A percentile compares a stretch with the other conserved stretches of the same genome.
phyloP scores from a whole-genome alignment of 768 basidiomycete species.

The Lentinula aciculospora region DNA sequence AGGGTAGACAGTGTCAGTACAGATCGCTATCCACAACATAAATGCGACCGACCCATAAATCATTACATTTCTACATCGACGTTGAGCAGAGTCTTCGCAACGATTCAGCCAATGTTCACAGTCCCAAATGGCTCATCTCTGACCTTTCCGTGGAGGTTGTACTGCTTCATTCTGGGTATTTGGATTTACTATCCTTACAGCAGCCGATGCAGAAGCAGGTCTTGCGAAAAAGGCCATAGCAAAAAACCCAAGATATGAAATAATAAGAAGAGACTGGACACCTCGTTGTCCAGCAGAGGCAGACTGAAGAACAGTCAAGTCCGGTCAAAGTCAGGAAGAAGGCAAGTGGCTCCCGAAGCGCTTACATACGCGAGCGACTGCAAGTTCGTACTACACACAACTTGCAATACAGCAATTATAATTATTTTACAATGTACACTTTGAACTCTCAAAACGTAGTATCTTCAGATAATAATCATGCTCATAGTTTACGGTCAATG shows the following conservation, averaged over 20 bases:
- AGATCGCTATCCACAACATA: background rate
- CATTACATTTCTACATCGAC: slow-evolving; percentile 86
- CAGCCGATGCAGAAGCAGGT: slow-evolving; percentile 53
- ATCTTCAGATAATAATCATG: no score
- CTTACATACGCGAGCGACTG: slow-evolving; percentile 4
- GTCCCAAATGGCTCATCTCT: slow-evolving; percentile 19
- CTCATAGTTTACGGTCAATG: slow-evolving; percentile 61
- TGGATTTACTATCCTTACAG: slow-evolving; percentile 71
- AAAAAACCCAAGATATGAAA: slow-evolving; percentile 4
- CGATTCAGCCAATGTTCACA: slow-evolving; percentile 7
- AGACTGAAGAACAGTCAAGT: slow-evolving; percentile 8
- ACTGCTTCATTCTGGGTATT: slow-evolving; percentile 37
- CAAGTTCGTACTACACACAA: no score
- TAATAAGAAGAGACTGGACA: slow-evolving; percentile 1
- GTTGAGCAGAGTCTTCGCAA: slow-evolving; percentile 55
- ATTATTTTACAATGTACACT: no score
- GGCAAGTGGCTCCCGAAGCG: background rate
- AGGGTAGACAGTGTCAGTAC: slow-evolving; percentile 4
- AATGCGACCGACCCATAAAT: slow-evolving; percentile 70
- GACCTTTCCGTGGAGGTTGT: slow-evolving; percentile 49
- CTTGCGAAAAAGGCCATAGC: slow-evolving; percentile 68
- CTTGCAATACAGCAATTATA: no score
- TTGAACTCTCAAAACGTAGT: no score
- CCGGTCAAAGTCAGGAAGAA: background rate
- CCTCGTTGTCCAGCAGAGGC: slow-evolving; percentile 8